These are phyloP conservation scores for Eudorina sp. DNA, from an alignment of 139 green algal genomes.

Conservation along the genomic window DNA sequence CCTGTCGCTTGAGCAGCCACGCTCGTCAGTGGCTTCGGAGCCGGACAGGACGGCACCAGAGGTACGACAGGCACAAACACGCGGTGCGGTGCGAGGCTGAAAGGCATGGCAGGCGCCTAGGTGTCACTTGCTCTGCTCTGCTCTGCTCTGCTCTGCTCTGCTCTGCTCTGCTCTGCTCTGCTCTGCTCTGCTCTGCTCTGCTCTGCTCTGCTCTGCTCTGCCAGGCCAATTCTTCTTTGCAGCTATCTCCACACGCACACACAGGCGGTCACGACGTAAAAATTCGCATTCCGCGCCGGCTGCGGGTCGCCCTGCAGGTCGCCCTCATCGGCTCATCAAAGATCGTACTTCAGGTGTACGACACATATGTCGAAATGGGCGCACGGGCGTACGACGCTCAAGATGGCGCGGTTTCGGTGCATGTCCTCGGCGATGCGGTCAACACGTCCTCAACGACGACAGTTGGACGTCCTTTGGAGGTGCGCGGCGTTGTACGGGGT, in stretches of 20 bases:
- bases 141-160: neutral
- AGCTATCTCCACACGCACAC: neutral
- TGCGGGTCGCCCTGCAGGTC: neutral
- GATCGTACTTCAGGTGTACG: neutral
- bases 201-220: no score
- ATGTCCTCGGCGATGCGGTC: neutral
- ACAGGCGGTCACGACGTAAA: neutral
- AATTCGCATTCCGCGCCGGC: neutral
- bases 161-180: no score
- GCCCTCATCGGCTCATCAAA: neutral
- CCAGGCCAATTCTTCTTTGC: no score
- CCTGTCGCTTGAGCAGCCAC: neutral
- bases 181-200: no score
- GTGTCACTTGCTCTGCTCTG: neutral
- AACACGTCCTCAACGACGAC: neutral
- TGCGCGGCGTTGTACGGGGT: neutral
- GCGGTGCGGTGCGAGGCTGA: neutral
- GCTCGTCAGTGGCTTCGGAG: neutral
- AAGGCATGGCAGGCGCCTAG: no score
- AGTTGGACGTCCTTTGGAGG: neutral
- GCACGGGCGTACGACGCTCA: neutral
- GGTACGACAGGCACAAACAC: neutral
- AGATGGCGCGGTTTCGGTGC: neutral
- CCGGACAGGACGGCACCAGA: neutral
- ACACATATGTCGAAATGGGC: neutral